Evolutionary conservation across 352 stramenopile genomes (phyloP).

Genomic region (Pythium utonaiense): DNA sequence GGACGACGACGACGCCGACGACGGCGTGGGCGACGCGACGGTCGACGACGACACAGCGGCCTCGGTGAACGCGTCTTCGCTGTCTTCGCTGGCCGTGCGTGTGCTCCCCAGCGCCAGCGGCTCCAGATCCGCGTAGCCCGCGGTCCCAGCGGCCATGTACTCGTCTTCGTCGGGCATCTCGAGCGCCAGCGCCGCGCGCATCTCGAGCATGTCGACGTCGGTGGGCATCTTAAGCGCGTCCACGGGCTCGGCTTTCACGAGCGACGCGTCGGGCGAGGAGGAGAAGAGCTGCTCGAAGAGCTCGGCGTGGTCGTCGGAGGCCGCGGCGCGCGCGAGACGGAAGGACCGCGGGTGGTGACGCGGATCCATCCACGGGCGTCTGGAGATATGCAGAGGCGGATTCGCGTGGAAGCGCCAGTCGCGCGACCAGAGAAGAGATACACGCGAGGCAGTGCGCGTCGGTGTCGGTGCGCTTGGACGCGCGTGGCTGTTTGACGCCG

Average conservation of each 20-base stretch:
- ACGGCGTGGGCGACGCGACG: slow-evolving; percentile 2
- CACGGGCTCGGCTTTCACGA: neutral
- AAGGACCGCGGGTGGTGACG: neutral
- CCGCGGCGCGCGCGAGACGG: neutral
- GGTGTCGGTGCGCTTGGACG: too few relatives aligned
- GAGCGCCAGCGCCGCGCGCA: slow-evolving; percentile 20
- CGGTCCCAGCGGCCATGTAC: neutral
- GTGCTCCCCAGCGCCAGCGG: neutral
- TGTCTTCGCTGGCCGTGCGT: neutral
- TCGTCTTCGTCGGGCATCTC: slow-evolving; percentile 15
- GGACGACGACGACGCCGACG: slow-evolving; percentile 2
- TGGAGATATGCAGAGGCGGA: too few relatives aligned
- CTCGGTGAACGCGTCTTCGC: neutral
- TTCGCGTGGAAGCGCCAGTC: too few relatives aligned
- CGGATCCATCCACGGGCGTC: slow-evolving; percentile 7
- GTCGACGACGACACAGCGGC: neutral
- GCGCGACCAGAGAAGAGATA: neutral
- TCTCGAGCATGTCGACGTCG: slow-evolving; percentile 11
- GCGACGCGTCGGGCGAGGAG: neutral
- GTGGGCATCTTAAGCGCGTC: neutral
- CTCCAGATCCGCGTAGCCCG: neutral
- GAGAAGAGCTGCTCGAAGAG: slow-evolving; percentile 12
- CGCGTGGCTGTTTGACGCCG: too few relatives aligned
- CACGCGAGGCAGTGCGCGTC: too few relatives aligned
- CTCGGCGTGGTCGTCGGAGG: slow-evolving; percentile 4